Conservation (phyloP, 495 filamentous ascomycete species). For the Lindgomyces ingoldianus region DNA sequence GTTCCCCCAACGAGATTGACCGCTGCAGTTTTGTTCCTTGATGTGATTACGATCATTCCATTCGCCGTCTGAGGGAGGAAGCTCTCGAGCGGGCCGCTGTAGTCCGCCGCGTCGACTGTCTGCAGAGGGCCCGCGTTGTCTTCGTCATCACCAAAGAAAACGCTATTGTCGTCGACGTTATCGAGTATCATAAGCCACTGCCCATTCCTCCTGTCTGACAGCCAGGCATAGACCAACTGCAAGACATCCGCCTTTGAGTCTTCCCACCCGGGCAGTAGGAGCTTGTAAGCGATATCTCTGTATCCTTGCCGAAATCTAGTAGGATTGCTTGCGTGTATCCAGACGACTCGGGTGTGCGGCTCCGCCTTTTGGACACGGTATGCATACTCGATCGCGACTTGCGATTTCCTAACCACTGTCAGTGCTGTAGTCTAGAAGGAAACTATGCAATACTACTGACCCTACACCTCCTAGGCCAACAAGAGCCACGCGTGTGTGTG, state of each 20-base stretch:
- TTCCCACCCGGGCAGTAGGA: slow-evolving; percentile 22
- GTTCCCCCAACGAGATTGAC: slow-evolving; percentile 12
- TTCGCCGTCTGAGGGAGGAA: slow-evolving; percentile 21
- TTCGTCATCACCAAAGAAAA: slow-evolving; percentile 12
- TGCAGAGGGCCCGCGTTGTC: not conserved
- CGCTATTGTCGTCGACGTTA: slow-evolving; percentile 15
- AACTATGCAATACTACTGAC: slow-evolving; percentile 3
- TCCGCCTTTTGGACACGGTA: slow-evolving; percentile 13
- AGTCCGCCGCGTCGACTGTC: not conserved
- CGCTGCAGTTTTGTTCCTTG: slow-evolving; percentile 11
- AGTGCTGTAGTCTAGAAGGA: not conserved
- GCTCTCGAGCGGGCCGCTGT: slow-evolving; percentile 5
- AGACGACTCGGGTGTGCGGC: slow-evolving; percentile 13
- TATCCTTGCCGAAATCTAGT: slow-evolving; percentile 23
- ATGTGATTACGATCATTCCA: slow-evolving; percentile 24
- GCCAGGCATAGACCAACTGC: slow-evolving; percentile 17
- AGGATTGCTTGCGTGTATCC: slow-evolving; percentile 26
- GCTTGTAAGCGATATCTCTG: slow-evolving; percentile 22
- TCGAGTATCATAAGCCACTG: slow-evolving; percentile 27
- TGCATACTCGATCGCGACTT: slow-evolving; percentile 27
- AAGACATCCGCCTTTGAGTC: slow-evolving; percentile 18
- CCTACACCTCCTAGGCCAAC: slow-evolving; percentile 31
- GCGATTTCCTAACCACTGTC: slow-evolving; percentile 17
- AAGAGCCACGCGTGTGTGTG: slow-evolving; percentile 10
- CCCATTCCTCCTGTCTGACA: slow-evolving; percentile 14